phyloP scores from a whole-genome alignment of 805 yeast species.

The Saccharomycopsis sp. region DNA sequence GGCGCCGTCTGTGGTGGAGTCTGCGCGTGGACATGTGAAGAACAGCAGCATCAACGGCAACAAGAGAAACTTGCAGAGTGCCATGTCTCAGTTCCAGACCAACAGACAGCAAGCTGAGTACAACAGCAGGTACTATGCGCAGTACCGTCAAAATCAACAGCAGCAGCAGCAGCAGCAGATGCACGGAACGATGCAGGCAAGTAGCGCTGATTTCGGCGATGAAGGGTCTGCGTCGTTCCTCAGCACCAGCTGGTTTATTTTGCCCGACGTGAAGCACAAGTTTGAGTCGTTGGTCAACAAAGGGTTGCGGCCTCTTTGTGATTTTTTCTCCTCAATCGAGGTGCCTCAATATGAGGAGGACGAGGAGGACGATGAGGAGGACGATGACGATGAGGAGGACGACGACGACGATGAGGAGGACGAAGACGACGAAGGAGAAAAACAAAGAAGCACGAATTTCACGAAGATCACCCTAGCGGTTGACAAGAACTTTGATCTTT shows the following conservation, averaged over 20 bases:
- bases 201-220: slow-evolving; percentile 1
- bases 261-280: slow-evolving; percentile 7
- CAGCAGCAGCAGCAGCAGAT: too few relatives aligned
- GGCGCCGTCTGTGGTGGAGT: too few relatives aligned
- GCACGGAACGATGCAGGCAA: too few relatives aligned
- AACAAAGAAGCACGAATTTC: not conserved
- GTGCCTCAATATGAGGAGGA: not conserved
- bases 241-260: slow-evolving; percentile 18
- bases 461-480: not conserved
- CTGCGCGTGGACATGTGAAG: too few relatives aligned
- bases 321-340: slow-evolving; percentile 6
- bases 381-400: not conserved
- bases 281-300: slow-evolving; percentile 12
- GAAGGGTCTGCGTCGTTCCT: slow-evolving; percentile 11
- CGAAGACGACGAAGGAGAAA: not conserved
- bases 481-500: slow-evolving; percentile 7
- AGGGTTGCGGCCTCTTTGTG: not conserved
- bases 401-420: not conserved
- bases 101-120: not conserved
- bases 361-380: not conserved
- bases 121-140: not conserved
- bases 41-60: too few relatives aligned
- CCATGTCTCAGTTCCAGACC: too few relatives aligned
- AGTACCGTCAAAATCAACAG: not conserved
- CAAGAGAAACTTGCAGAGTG: too few relatives aligned